Evolutionary conservation across 2,329 filamentous ascomycete genomes (phyloP), one percentile per base, ranked within the genome.

Genomic region (Claviceps sp.): DNA sequence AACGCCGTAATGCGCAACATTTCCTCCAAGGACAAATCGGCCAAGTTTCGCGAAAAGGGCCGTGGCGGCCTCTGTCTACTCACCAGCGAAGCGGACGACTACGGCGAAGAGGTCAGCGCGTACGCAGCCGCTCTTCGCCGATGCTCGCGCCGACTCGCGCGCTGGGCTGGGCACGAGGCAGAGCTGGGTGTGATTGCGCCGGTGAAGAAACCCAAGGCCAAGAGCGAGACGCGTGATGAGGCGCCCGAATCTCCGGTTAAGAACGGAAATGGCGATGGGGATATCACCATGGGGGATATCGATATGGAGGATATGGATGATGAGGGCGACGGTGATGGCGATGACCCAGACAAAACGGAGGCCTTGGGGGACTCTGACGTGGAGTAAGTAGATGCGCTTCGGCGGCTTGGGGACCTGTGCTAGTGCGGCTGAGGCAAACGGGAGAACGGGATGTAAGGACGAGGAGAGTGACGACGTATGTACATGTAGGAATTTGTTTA

Each of bases 41-140:
- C 62, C 2, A 53, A 63, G 17, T 82, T 82, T 58, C 71, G 75
- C 38, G 77, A 81, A 60, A 70, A 70, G 54, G 79, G 80, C 6
- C 71, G 81, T 50, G 78, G 75, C n/a, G 87, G 82, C 1, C 73
- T 87, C 40, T 79, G 77, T 50, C 81, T 78, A 36, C 69, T 86
- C 0, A 68, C 68, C 20, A 67, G 69, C 16, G 86, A 90, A 62
- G 66, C 74, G 0, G 83, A 88, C 55, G 86, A 91, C 66, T 86
- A 82, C 58, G 87, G 87, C 44, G 87, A 91, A 64, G 85, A 91
- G 64, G 74, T 80, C 5, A 75, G 76, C 51, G 74, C 79, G 1
- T 83, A 86, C 53, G 77, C 80, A 4, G 79, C 84, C 11, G 77
- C 85, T 7, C 68, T 91, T 17, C 72, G 82, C 50, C 76, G 84